Percentiles rank a stretch among this genome's conserved stretches.
Conservation (phyloP, 1,284 basidiomycete species). For the Violaceomyces palustris region DNA sequence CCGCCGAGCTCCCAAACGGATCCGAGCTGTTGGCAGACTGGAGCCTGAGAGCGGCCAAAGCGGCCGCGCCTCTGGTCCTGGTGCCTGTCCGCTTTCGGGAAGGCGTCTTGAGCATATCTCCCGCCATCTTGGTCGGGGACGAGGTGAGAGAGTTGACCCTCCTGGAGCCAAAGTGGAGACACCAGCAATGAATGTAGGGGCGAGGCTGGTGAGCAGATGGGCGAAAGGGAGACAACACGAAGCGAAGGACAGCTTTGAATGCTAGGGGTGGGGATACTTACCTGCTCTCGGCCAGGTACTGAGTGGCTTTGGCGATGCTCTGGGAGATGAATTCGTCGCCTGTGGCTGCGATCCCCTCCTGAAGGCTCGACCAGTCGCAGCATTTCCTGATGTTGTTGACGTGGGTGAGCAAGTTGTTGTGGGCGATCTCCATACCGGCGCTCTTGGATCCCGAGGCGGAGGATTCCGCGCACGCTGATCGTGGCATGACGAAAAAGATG, state of each 20-base stretch:
- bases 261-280: slow-evolving; percentile 4
- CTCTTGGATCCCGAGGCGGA: no score
- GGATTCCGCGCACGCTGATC: no score
- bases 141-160: slow-evolving; percentile 4
- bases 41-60: slow-evolving; percentile 2
- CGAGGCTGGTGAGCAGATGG: not conserved
- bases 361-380: slow-evolving; percentile 30
- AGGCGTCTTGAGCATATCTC: slow-evolving; percentile 37
- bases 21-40: slow-evolving; percentile 3
- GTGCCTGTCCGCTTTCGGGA: slow-evolving; percentile 16
- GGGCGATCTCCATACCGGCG: no score
- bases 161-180: not conserved
- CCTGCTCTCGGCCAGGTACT: slow-evolving; percentile 28
- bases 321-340: slow-evolving; percentile 26
- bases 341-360: slow-evolving; percentile 12
- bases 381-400: slow-evolving; percentile 35
- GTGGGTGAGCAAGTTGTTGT: slow-evolving; percentile 15
- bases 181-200: not conserved
- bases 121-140: slow-evolving; percentile 31
- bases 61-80: slow-evolving; percentile 5
- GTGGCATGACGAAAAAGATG: no score
- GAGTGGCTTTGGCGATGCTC: slow-evolving; percentile 25
- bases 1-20: slow-evolving; percentile 7
- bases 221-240: no score
- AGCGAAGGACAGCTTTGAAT: not conserved